Evolutionary conservation across 192 early-diverging fungal species (phyloP), one percentile per base, ranked within the genome.

Genomic region (Coemansia sp.): DNA sequence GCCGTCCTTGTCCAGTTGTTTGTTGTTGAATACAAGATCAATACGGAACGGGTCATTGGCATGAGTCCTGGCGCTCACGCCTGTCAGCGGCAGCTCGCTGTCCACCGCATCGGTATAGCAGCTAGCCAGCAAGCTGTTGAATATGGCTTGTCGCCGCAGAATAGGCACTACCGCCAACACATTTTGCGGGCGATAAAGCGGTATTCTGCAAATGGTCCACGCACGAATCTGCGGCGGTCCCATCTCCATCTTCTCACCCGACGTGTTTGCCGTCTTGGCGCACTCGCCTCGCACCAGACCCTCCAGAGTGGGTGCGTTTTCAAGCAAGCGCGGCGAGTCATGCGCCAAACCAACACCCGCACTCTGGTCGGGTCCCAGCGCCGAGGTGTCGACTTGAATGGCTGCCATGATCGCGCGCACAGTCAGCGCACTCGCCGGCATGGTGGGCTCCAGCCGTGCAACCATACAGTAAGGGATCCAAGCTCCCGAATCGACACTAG

Each of bases 31-130:
- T 3, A 50, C 17, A 14, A 77, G 29, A 14, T 77, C 73, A 13
- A 77, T 46, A 47, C 73, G 73, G 56, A 77, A 77, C 18, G 73
- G 73, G 11, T 77, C 73, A 36, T 59, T 62, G 36, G 73, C 73
- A 45, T 45, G 38, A 7, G 72, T 76, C 26, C 41, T 58, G 13
- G 52, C 53, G 0, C 42, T 9, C 27, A 68, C 41, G 18, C 14
- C n/a, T 5, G 51, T 27, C 17, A 29, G 7, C 18, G 25, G 15
- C 2, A 35, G 29, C 0, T 5, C 6, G 1, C 30, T 18, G 26
- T 22, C 10, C 15, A 9, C 1, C 11, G 22, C 25, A 25, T 17
- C 51, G n/a, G 34, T 26, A 22, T 59, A 57, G 53, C 73, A 70
- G 30, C 73, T 77, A 10, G 58, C 57, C 22, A 77, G 15, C 0